These are phyloP conservation scores for Diaporthe sp. DNA, from an alignment of 2,329 filamentous ascomycete genomes.

Conservation along the genomic window DNA sequence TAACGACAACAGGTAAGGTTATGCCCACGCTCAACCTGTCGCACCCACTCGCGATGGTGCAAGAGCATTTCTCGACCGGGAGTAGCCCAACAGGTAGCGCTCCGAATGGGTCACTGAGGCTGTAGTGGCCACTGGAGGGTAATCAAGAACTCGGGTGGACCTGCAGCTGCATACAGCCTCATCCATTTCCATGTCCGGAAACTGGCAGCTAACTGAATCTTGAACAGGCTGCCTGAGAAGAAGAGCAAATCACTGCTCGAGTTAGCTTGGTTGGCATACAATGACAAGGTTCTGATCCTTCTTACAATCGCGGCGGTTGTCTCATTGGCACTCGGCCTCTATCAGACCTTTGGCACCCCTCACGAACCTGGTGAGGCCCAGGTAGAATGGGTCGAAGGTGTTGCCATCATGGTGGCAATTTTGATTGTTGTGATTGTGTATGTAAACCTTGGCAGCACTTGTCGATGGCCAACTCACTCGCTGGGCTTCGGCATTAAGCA, in stretches of 20 bases:
- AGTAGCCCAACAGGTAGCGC: not conserved
- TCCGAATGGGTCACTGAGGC: not conserved
- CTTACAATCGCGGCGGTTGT: slow-evolving; percentile 73
- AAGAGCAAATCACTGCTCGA: slow-evolving; percentile 70
- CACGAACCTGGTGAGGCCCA: slow-evolving; percentile 52
- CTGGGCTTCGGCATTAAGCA: not conserved
- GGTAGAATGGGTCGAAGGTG: slow-evolving; percentile 75
- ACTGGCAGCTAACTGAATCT: not conserved
- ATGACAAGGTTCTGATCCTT: slow-evolving; percentile 75
- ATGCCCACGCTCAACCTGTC: not conserved
- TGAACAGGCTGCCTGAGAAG: slow-evolving; percentile 64
- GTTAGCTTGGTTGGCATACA: slow-evolving; percentile 75
- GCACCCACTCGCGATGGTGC: not conserved
- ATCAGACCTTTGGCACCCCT: slow-evolving; percentile 68
- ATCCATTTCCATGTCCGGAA: too few species aligned
- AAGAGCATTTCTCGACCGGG: not conserved
- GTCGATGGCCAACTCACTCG: not conserved
- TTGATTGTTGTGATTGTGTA: slow-evolving; percentile 69
- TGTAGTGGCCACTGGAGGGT: not conserved
- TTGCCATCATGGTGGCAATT: slow-evolving; percentile 74
- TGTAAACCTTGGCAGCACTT: not conserved
- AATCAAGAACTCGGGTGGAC: not conserved
- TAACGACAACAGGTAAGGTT: slow-evolving; percentile 57
- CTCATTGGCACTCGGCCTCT: slow-evolving; percentile 73
- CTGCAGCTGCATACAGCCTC: not conserved